A percentile compares a stretch with the other conserved stretches of the same genome.
These are phyloP conservation scores for Penicillium samsonianum DNA, from an alignment of 495 filamentous ascomycete genomes.

Conservation along the genomic window DNA sequence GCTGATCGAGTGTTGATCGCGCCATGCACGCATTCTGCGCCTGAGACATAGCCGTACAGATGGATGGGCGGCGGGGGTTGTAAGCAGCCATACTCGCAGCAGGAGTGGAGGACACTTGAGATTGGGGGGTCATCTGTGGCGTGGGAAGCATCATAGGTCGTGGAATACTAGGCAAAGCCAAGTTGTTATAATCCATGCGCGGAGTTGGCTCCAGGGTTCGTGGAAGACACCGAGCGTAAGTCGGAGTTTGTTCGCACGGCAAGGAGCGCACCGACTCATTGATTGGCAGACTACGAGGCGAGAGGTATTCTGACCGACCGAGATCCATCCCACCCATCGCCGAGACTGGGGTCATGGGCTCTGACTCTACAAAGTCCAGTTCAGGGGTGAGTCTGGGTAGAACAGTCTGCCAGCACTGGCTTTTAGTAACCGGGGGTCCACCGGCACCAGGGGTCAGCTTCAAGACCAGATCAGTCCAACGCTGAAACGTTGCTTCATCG, in stretches of 20 bases:
- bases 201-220: slow-evolving; percentile 61
- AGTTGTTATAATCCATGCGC: slow-evolving; percentile 33
- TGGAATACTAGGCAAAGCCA: slow-evolving; percentile 51
- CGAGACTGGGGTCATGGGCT: slow-evolving; percentile 34
- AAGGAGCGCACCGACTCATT: slow-evolving; percentile 22
- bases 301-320: slow-evolving; percentile 35
- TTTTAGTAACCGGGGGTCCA: slow-evolving; percentile 31
- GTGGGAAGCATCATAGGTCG: slow-evolving; percentile 73
- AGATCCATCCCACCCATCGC: slow-evolving; percentile 35
- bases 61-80: slow-evolving; percentile 61
- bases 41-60: slow-evolving; percentile 79
- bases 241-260: slow-evolving; percentile 47
- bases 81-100: slow-evolving; percentile 72
- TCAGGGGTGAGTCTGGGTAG: slow-evolving; percentile 79
- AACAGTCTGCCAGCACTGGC: slow-evolving; percentile 70
- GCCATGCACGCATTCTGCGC: slow-evolving; percentile 64
- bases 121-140: slow-evolving; percentile 78
- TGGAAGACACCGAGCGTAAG: slow-evolving; percentile 48
- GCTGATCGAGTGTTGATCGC: slow-evolving; percentile 60
- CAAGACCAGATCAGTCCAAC: slow-evolving; percentile 88
- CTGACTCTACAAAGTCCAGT: slow-evolving; percentile 39
- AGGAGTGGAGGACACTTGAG: slow-evolving; percentile 77
- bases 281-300: slow-evolving; percentile 36
- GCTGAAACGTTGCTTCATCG: slow-evolving; percentile 80
- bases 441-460: slow-evolving; percentile 70